phyloP scores from a whole-genome alignment of 768 basidiomycete genomes.

The Suillus variegatus region DNA sequence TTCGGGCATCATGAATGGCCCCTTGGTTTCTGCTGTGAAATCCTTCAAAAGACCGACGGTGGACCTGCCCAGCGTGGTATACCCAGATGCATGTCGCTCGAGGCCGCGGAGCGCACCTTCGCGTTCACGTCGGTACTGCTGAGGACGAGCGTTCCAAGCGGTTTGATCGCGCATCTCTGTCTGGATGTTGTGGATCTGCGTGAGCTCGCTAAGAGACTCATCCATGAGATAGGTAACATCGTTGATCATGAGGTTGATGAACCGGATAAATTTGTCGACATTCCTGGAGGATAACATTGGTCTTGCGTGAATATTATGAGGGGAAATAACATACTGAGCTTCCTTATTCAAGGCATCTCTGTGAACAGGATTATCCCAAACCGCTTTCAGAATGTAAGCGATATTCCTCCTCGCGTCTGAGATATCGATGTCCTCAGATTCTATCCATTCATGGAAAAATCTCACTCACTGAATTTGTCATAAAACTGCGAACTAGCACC shows the following conservation, averaged over 20 bases:
- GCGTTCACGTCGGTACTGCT: slow-evolving; percentile 80
- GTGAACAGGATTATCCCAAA: slow-evolving; percentile 91
- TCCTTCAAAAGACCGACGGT: slow-evolving; percentile 90
- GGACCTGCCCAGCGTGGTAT: slow-evolving; percentile 82
- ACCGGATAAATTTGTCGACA: slow-evolving; percentile 91
- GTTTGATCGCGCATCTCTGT: slow-evolving; percentile 77
- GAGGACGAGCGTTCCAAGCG: slow-evolving; percentile 66
- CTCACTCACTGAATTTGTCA: slow-evolving; percentile 87
- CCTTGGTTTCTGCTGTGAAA: slow-evolving; percentile 89
- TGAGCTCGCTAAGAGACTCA: slow-evolving; percentile 87
- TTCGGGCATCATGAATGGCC: slow-evolving; percentile 94
- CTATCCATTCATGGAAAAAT: slow-evolving; percentile 3
- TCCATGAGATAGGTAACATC: slow-evolving; percentile 98
- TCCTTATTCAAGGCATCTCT: slow-evolving; percentile 83
- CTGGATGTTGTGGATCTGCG: slow-evolving; percentile 87
- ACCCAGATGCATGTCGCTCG: slow-evolving; percentile 83
- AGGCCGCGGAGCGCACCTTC: slow-evolving; percentile 75
- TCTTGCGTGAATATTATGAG: neutral
- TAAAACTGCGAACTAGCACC: slow-evolving; percentile 99
- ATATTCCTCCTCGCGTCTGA: slow-evolving; percentile 80
- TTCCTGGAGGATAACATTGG: slow-evolving; percentile 48
- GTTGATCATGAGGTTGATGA: slow-evolving; percentile 98
- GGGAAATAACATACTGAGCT: slow-evolving; percentile 54
- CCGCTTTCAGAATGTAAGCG: slow-evolving; percentile 79
- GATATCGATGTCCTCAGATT: slow-evolving; percentile 12